These are phyloP conservation scores for Phoenix roebelenii DNA, from an alignment of 176 grass and related monocot species.

Conservation along the genomic window DNA sequence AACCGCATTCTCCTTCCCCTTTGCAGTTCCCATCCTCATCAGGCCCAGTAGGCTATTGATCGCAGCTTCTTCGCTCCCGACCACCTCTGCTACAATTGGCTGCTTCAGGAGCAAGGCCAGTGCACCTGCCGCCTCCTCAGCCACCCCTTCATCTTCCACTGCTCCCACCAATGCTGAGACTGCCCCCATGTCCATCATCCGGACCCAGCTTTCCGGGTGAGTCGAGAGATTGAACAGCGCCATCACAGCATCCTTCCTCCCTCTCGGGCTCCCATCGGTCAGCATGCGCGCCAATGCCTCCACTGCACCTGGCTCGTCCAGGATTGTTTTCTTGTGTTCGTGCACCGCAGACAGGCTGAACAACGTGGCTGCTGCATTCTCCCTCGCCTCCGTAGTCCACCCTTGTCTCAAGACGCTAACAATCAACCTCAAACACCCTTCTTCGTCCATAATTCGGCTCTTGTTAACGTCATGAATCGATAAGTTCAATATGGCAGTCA, in stretches of 20 bases:
- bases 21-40: slow-evolving; percentile 80
- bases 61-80: slow-evolving; percentile 48
- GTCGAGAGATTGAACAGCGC: slow-evolving; percentile 95
- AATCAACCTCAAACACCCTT: slow-evolving; percentile 55
- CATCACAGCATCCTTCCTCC: slow-evolving; percentile 96
- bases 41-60: slow-evolving; percentile 57
- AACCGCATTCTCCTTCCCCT: slow-evolving; percentile 91
- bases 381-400: slow-evolving; percentile 67
- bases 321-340: slow-evolving; percentile 85
- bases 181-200: slow-evolving; percentile 65
- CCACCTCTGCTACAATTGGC: slow-evolving; percentile 42
- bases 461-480: slow-evolving; percentile 91
- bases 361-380: slow-evolving; percentile 91
- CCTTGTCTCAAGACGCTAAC: slow-evolving; percentile 72
- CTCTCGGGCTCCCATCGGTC: slow-evolving; percentile 66
- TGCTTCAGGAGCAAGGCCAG: slow-evolving; percentile 78
- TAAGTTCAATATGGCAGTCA: slow-evolving; percentile 81
- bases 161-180: slow-evolving; percentile 51
- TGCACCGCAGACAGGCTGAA: slow-evolving; percentile 93
- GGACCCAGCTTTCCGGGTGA: slow-evolving; percentile 60
- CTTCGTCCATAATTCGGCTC: slow-evolving; percentile 65
- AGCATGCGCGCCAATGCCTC: slow-evolving; percentile 61
- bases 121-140: slow-evolving; percentile 89
- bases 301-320: slow-evolving; percentile 62
- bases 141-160: slow-evolving; percentile 56